Evolutionary conservation across 2,329 filamentous ascomycete species (phyloP).

Genomic region (Neofusicoccum sp.): DNA sequence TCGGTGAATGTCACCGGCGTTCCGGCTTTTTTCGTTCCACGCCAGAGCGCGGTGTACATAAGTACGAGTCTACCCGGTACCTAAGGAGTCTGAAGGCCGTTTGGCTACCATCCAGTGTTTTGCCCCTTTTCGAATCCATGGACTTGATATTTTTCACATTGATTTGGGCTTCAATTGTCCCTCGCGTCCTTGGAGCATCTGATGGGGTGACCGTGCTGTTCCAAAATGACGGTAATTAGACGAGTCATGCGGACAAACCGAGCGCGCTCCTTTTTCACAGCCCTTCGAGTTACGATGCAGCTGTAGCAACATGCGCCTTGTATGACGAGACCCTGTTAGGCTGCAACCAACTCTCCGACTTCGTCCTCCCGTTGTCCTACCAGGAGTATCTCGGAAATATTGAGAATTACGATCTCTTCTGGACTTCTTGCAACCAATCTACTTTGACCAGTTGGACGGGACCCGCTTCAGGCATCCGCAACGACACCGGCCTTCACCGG

Average conservation of each 20-base stretch:
- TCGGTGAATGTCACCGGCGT: not conserved
- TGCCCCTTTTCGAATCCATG: too few relatives aligned
- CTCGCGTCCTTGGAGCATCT: not conserved
- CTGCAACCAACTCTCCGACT: not conserved
- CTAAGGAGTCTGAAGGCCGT: too few relatives aligned
- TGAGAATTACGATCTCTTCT: not conserved
- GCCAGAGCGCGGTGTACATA: too few relatives aligned
- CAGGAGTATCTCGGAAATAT: constrained; percentile 6
- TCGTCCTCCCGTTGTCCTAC: not conserved
- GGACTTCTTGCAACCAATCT: not conserved
- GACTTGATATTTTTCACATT: not conserved
- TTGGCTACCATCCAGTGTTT: too few relatives aligned
- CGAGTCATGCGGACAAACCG: constrained; percentile 8
- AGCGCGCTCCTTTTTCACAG: not conserved
- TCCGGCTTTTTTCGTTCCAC: not conserved
- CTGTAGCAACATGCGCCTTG: not conserved
- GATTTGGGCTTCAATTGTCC: not conserved
- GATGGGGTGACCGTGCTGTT: constrained; percentile 1
- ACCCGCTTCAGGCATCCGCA: not conserved
- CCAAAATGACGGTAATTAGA: constrained; percentile 15
- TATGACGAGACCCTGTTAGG: not conserved
- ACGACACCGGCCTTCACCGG: not conserved
- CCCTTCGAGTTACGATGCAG: not conserved
- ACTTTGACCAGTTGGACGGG: not conserved
- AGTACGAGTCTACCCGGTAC: too few relatives aligned